A percentile compares a stretch with the other conserved stretches of the same genome.
Evolutionary conservation across 2,329 filamentous ascomycete genomes (phyloP).

Genomic region (Botryotinia globosa): DNA sequence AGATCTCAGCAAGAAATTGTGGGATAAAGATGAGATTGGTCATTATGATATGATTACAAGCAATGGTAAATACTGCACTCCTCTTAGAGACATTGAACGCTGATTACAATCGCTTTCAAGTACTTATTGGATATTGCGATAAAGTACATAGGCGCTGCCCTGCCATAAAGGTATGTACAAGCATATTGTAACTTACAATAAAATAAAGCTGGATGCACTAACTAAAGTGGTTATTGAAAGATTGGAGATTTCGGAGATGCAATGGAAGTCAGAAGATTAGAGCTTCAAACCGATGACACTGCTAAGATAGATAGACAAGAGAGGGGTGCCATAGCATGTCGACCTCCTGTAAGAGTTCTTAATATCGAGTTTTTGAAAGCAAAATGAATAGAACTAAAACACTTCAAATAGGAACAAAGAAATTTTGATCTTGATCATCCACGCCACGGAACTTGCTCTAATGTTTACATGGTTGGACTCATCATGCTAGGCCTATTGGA

Average conservation of each 20-base stretch:
- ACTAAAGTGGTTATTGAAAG: background rate
- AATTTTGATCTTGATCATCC: background rate
- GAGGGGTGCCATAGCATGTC: background rate
- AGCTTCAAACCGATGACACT: background rate
- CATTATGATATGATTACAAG: conserved; percentile 4
- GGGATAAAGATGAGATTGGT: conserved; percentile 2
- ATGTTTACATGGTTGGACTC: background rate
- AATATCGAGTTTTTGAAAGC: background rate
- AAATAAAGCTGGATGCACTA: background rate
- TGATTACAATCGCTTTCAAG: background rate
- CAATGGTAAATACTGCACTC: background rate
- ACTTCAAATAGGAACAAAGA: background rate
- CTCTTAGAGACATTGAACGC: background rate
- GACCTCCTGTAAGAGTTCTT: background rate
- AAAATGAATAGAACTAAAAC: background rate
- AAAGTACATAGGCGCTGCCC: background rate
- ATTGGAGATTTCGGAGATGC: background rate
- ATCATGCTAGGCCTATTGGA: background rate
- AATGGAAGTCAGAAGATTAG: background rate
- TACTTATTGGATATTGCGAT: background rate
- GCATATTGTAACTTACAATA: background rate
- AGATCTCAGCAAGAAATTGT: background rate
- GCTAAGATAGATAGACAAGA: background rate
- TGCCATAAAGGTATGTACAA: background rate
- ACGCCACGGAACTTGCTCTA: background rate